These are phyloP conservation scores for Suhomyces coccinellae DNA, from an alignment of 1,139 yeast genomes.

Conservation along the genomic window DNA sequence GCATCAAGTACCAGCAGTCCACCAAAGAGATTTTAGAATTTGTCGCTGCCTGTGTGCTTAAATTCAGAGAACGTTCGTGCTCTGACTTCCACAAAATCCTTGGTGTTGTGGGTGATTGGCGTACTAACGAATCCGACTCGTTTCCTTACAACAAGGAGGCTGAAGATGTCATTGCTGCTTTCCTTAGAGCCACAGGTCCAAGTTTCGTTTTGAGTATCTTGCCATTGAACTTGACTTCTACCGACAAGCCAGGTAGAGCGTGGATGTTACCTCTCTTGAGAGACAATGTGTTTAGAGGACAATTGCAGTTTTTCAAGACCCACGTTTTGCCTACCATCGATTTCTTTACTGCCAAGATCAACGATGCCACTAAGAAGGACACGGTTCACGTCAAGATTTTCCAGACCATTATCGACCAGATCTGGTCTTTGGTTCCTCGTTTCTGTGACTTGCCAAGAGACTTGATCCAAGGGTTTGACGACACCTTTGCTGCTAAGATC, in stretches of 20 bases:
- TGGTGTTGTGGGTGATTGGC: slow-evolving; percentile 79
- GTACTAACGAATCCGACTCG: slow-evolving; percentile 70
- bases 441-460: slow-evolving; percentile 89
- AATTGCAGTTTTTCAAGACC: slow-evolving; percentile 59
- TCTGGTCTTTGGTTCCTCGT: slow-evolving; percentile 88
- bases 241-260: slow-evolving; percentile 71
- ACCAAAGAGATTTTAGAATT: slow-evolving; percentile 75
- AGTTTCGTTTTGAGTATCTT: slow-evolving; percentile 70
- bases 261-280: slow-evolving; percentile 94
- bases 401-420: slow-evolving; percentile 81
- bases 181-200: slow-evolving; percentile 82
- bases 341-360: slow-evolving; percentile 53
- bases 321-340: slow-evolving; percentile 69
- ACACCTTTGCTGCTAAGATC: slow-evolving; percentile 73
- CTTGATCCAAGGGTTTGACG: slow-evolving; percentile 60
- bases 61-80: slow-evolving; percentile 65
- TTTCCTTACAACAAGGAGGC: slow-evolving; percentile 76
- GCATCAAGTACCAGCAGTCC: slow-evolving; percentile 75
- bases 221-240: slow-evolving; percentile 66
- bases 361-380: slow-evolving; percentile 43
- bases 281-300: slow-evolving; percentile 76
- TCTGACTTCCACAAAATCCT: slow-evolving; percentile 71
- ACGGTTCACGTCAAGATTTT: slow-evolving; percentile 74
- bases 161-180: slow-evolving; percentile 77
- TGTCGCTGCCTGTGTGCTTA: slow-evolving; percentile 60